phyloP scores from a whole-genome alignment of 768 basidiomycete species.

The Sistotremastrum suecicum region DNA sequence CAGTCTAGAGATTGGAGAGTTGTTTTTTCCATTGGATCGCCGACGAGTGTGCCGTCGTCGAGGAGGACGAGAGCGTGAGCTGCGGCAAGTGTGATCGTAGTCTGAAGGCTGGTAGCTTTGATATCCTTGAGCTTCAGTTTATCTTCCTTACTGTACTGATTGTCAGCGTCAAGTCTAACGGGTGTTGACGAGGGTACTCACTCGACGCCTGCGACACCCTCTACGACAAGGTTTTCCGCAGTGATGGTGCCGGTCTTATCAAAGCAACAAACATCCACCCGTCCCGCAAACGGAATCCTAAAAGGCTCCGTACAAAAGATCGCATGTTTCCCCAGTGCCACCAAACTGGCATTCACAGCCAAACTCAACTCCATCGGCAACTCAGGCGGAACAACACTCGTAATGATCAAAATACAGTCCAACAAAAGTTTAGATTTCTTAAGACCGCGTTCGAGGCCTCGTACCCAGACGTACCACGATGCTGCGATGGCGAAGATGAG shows the following conservation, averaged over 20 bases:
- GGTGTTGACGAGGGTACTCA: conserved; percentile 36
- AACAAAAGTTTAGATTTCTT: conserved; percentile 91
- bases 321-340: conserved; percentile 87
- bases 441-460: conserved; percentile 84
- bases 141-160: conserved; percentile 34
- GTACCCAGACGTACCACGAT: conserved; percentile 96
- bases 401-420: conserved; percentile 93
- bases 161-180: not conserved
- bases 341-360: conserved; percentile 90
- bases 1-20: conserved; percentile 86
- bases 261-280: conserved; percentile 97
- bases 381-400: conserved; percentile 95
- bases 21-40: conserved; percentile 99
- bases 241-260: conserved; percentile 99
- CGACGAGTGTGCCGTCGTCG: conserved; percentile 88
- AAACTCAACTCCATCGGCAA: conserved; percentile 95
- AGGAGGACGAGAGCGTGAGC: conserved; percentile 91
- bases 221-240: conserved; percentile 85
- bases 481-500: conserved; percentile 97
- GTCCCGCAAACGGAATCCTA: conserved; percentile 89
- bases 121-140: conserved; percentile 61
- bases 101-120: conserved; percentile 60
- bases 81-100: conserved; percentile 78
- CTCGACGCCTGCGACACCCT: conserved; percentile 88
- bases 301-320: conserved; percentile 99